Evolutionary conservation across 352 stramenopile species (phyloP).

Genomic region (Pythium guiyangense): DNA sequence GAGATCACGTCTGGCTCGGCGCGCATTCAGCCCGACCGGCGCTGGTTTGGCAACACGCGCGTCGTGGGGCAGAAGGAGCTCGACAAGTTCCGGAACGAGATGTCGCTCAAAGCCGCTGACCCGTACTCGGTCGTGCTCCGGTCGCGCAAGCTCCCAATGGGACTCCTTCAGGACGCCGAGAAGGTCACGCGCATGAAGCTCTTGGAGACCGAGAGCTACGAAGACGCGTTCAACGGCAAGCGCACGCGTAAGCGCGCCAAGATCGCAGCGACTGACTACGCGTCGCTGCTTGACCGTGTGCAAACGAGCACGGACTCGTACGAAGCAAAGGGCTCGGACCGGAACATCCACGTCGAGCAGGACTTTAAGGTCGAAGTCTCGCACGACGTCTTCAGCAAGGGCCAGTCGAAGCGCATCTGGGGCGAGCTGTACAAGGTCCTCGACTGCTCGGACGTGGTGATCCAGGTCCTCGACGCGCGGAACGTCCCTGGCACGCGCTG

Average conservation of each 20-base stretch:
- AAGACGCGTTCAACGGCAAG: slow-evolving; percentile 96
- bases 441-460: slow-evolving; percentile 99
- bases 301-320: slow-evolving; percentile 87
- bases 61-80: slow-evolving; percentile 97
- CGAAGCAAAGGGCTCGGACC: slow-evolving; percentile 71
- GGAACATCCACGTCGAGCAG: slow-evolving; percentile 74
- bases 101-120: slow-evolving; percentile 94
- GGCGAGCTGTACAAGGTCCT: slow-evolving; percentile 99
- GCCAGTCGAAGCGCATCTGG: slow-evolving; percentile 99
- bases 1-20: slow-evolving; percentile 91
- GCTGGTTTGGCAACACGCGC: slow-evolving; percentile 99
- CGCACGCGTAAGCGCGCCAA: slow-evolving; percentile 96
- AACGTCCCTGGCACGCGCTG: slow-evolving; percentile 98
- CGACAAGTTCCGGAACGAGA: slow-evolving; percentile 99
- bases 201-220: slow-evolving; percentile 97
- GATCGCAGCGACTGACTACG: slow-evolving; percentile 88
- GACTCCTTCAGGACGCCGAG: slow-evolving; percentile 94
- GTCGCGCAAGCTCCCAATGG: slow-evolving; percentile 98
- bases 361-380: slow-evolving; percentile 88
- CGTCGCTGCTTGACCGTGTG: slow-evolving; percentile 84
- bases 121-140: slow-evolving; percentile 98
- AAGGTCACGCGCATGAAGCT: slow-evolving; percentile 93
- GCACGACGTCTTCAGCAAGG: slow-evolving; percentile 98
- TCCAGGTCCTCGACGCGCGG: slow-evolving; percentile 97
- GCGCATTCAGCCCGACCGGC: slow-evolving; percentile 94